These are phyloP conservation scores for Pilasporangium apinafurcum DNA, from an alignment of 352 stramenopile species.

Conservation along the genomic window DNA sequence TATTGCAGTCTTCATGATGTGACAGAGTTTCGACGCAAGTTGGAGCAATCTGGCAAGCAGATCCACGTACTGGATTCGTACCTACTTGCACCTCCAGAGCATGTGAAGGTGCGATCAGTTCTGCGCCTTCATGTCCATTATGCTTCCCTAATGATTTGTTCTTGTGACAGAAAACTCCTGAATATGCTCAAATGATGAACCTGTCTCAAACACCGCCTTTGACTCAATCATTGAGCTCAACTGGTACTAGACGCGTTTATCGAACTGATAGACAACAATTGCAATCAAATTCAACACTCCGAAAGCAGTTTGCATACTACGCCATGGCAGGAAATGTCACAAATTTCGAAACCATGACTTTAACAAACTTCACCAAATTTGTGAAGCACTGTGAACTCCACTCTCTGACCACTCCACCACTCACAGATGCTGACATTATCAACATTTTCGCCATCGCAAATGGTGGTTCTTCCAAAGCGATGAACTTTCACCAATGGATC, in stretches of 20 bases:
- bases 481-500: constrained; percentile 53
- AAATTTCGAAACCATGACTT: constrained; percentile 58
- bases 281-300: constrained; percentile 34
- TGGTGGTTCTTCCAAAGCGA: constrained; percentile 22
- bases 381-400: constrained; percentile 53
- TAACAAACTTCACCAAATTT: constrained; percentile 58
- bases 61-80: constrained; percentile 60
- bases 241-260: neutral
- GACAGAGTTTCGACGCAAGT: constrained; percentile 38
- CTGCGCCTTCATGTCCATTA: neutral
- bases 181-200: constrained; percentile 33
- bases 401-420: constrained; percentile 10
- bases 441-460: constrained; percentile 37
- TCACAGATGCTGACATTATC: constrained; percentile 51
- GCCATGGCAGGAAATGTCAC: constrained; percentile 51
- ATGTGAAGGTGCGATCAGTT: constrained; percentile 26
- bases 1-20: constrained; percentile 38
- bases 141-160: neutral
- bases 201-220: constrained; percentile 18
- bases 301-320: constrained; percentile 64
- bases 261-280: neutral
- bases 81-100: constrained; percentile 31
- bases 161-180: constrained; percentile 15
- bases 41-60: constrained; percentile 42
- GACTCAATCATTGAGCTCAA: neutral